These are phyloP conservation scores for Claviceps citrina DNA, from an alignment of 2,329 filamentous ascomycete genomes.

Conservation along the genomic window DNA sequence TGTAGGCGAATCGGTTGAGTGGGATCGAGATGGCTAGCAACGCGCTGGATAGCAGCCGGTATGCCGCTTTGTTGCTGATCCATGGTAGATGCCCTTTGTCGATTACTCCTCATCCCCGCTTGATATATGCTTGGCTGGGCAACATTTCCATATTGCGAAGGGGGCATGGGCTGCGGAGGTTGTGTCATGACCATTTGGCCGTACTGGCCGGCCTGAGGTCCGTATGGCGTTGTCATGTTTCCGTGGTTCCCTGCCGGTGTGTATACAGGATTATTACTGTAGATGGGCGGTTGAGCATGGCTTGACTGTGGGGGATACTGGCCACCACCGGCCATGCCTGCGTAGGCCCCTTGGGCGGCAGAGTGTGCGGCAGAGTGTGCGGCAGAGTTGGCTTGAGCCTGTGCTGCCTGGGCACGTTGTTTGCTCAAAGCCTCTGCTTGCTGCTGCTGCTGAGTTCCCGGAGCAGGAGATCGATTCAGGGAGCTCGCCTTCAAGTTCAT, in stretches of 20 bases:
- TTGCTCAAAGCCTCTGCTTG: constrained; percentile 89
- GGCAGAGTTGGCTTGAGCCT: constrained; percentile 53
- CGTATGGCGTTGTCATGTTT: constrained; percentile 57
- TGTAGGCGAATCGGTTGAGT: constrained; percentile 87
- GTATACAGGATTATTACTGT: constrained; percentile 74
- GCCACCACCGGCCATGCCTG: constrained; percentile 27
- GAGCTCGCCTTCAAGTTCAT: constrained; percentile 90
- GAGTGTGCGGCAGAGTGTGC: constrained; percentile 51
- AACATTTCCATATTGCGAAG: constrained; percentile 44
- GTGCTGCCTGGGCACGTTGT: constrained; percentile 62
- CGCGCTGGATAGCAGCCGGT: constrained; percentile 79
- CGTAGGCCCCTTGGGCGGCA: constrained; percentile 52
- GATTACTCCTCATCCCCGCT: constrained; percentile 50
- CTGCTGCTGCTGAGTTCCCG: constrained; percentile 88
- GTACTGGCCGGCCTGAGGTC: constrained; percentile 54
- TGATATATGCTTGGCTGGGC: constrained; percentile 41
- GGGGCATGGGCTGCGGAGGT: constrained; percentile 48
- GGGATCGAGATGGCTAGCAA: constrained; percentile 89
- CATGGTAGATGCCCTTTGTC: constrained; percentile 90
- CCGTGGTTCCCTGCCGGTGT: constrained; percentile 34
- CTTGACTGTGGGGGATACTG: constrained; percentile 30
- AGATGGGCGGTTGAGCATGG: constrained; percentile 49
- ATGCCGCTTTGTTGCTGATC: constrained; percentile 89
- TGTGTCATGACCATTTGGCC: constrained; percentile 59
- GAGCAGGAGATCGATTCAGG: constrained; percentile 72